Conservation (phyloP, 139 green algal species). For the Gonium pectorale region DNA sequence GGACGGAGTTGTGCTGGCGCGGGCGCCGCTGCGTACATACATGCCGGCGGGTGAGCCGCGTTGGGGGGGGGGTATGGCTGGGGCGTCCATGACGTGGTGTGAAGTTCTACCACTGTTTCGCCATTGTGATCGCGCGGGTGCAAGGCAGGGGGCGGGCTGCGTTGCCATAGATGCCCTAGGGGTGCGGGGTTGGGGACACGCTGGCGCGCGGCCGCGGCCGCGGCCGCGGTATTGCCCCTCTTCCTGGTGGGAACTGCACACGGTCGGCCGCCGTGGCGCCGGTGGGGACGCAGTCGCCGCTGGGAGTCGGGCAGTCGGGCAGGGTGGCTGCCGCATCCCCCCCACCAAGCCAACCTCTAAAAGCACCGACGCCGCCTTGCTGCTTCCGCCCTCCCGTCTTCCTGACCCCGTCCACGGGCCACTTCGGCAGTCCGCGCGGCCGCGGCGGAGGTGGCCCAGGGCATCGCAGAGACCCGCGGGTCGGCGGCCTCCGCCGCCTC, state of each 20-base stretch:
- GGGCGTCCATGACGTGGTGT: neutral
- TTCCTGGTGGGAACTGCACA: too few species aligned
- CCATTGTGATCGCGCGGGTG: neutral
- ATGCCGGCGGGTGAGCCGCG: neutral
- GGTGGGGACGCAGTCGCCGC: too few species aligned
- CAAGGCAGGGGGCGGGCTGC: too few species aligned
- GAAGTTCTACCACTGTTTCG: neutral
- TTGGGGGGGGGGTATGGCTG: neutral
- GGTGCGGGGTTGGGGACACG: too few species aligned
- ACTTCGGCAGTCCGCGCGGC: neutral
- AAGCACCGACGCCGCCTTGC: neutral
- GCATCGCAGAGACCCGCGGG: conserved; percentile 9
- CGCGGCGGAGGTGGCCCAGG: conserved; percentile 2
- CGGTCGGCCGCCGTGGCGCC: too few species aligned
- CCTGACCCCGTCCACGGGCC: neutral
- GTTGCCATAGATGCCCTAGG: too few species aligned
- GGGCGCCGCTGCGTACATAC: neutral
- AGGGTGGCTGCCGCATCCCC: neutral
- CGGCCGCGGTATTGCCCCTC: too few species aligned
- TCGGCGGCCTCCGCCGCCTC: neutral
- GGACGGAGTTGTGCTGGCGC: conserved; percentile 10
- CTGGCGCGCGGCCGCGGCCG: too few species aligned
- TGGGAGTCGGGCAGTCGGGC: too few species aligned
- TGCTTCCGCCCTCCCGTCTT: neutral
- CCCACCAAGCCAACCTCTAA: neutral